Evolutionary conservation across 352 stramenopile genomes (phyloP), one percentile per base, ranked within the genome.

Genomic region (Phytophthora boehmeriae): DNA sequence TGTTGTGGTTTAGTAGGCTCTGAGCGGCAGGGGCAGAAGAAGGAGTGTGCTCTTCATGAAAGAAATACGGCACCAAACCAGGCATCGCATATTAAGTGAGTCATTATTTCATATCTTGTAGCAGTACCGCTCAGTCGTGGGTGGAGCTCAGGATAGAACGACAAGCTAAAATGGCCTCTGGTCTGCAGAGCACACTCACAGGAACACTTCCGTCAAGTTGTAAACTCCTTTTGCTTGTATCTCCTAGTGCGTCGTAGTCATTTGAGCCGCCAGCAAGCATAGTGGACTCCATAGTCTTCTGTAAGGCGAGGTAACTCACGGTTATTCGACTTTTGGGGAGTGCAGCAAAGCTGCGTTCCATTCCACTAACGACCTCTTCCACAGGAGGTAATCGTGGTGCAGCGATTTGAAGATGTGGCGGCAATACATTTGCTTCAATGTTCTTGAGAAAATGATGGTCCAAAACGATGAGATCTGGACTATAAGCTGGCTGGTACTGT

Each of bases 201-300:
- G 71, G 67, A 4, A 79, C n/a, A 54, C 71, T 79, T 9, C 71
- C 71, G 43, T 76, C 59, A 16, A 56, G 53, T 44, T 76, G 67
- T 16, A 79, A 43, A 58, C 63, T 74, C 45, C 52, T 65, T 42
- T 79, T 76, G 39, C 52, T 74, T 17, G 49, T 44, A n/a, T 61
- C 45, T 45, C 54, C 59, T 38, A 69, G 51, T 38, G 63, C 54
- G 10, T 72, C 59, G 32, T 74, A 79, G 25, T 68, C 49, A 65
- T 79, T 79, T 3, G 67, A 74, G 0, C 71, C 71, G 2, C 67
- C 59, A 22, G 58, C 51, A n/a, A 72, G 44, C 63, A 79, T 71
- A 8, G 71, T 58, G 6, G 66, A 64, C 48, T 79, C 71, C 71
- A 79, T 79, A 8, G 64, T 74, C 52, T 79, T 79, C 32, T 79